Evolutionary conservation across 257 asterid species (phyloP).

Genomic region (Fraxinus americana): DNA sequence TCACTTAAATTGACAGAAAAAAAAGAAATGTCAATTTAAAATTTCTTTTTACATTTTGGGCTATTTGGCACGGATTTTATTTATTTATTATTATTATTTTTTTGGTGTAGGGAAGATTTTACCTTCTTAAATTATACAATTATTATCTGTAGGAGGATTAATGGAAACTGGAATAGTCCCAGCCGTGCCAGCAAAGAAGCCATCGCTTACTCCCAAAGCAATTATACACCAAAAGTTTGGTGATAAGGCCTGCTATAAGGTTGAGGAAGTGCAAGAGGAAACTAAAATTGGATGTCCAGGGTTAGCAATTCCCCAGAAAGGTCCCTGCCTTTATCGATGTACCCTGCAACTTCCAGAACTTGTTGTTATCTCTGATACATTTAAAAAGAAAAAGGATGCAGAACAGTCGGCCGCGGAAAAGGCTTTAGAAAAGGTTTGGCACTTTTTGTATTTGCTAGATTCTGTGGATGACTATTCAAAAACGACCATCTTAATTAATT

Average conservation of each 20-base stretch:
- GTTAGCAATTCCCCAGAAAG: conserved; percentile 62
- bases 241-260: conserved; percentile 61
- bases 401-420: conserved; percentile 94
- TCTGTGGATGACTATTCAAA: conserved; percentile 17
- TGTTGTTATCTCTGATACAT: conserved; percentile 66
- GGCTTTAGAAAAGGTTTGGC: conserved; percentile 79
- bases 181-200: conserved; percentile 47
- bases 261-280: conserved; percentile 77
- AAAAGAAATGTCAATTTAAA: neutral
- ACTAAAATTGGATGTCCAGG: conserved; percentile 66
- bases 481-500: conserved; percentile 11
- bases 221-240: conserved; percentile 78
- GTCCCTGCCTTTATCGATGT: conserved; percentile 76
- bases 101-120: conserved; percentile 16
- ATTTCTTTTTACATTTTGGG: neutral
- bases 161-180: conserved; percentile 43
- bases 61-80: neutral
- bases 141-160: conserved; percentile 26
- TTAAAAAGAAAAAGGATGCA: conserved; percentile 77
- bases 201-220: conserved; percentile 73
- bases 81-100: neutral
- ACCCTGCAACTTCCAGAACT: conserved; percentile 71
- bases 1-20: neutral
- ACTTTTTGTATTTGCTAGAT: conserved; percentile 6
- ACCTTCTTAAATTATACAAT: neutral